These are phyloP conservation scores for Colletotrichum zoysiae DNA, from an alignment of 2,329 filamentous ascomycete species.

Conservation along the genomic window DNA sequence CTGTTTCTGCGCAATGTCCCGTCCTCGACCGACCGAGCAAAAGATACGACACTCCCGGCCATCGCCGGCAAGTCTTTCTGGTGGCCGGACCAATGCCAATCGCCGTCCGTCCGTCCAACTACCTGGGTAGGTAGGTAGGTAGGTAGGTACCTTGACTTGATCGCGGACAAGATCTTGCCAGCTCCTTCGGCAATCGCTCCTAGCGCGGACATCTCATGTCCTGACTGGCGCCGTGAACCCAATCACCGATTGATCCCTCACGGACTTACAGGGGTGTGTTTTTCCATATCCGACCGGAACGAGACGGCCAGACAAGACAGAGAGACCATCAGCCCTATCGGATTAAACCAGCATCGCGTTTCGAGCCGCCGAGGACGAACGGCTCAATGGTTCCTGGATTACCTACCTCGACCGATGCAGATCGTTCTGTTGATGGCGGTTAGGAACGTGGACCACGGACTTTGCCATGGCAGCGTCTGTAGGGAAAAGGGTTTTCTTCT, in stretches of 20 bases:
- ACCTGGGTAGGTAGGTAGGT: no score
- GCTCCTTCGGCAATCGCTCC: constrained; percentile 17
- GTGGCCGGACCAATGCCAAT: neutral
- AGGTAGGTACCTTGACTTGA: neutral
- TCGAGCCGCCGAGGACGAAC: neutral
- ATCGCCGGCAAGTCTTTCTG: no score
- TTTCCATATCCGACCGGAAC: constrained; percentile 21
- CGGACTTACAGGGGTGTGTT: constrained; percentile 14
- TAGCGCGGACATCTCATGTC: neutral
- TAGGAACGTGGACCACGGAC: neutral
- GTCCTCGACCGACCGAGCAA: neutral
- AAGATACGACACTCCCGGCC: neutral
- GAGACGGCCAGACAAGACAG: neutral
- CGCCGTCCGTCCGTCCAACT: no score
- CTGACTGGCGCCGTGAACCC: neutral
- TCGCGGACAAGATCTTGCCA: neutral
- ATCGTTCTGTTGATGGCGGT: neutral
- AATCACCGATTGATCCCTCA: constrained; percentile 18
- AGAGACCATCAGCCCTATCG: neutral
- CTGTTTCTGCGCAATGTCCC: neutral
- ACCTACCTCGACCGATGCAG: neutral
- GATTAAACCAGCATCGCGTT: neutral
- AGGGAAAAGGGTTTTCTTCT: no score
- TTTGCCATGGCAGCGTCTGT: no score
- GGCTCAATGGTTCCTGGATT: neutral